Evolutionary conservation across 805 yeast species (phyloP), one percentile per base, ranked within the genome.

Genomic region (Spathaspora girioi): DNA sequence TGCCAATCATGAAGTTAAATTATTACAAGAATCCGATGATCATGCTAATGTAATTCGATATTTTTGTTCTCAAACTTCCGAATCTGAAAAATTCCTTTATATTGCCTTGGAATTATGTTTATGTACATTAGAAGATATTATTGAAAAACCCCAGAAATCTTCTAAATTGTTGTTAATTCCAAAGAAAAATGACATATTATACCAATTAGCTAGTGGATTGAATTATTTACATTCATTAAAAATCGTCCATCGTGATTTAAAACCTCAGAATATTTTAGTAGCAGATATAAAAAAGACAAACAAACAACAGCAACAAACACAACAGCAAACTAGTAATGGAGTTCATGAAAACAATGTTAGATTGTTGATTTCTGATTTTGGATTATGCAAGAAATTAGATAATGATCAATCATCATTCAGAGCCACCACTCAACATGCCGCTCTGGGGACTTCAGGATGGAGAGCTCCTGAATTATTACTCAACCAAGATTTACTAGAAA

Each of bases 371-470:
- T 91, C 97, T 0, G 99, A 94, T 68, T 94, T 94, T 71, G 99
- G 99, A 0, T 78, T 94, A 8, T 94, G 99, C 65, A 92, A 93
- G 64, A 88, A 87, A 62, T 71, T 94, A 48, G 99, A 94, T 55
- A 82, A 84, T 14, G 98, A 91, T 59, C 97, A 94, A 67, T 87
- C 96, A 1, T 89, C 97, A 1, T 93, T 93, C 67, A 79, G 93
- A 55, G 96, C 97, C 0, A 93, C 97, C 0, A 86, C 94, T 0
- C 91, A 89, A 32, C 85, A 90, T 60, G 96, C 96, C 17, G 96
- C 97, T 0, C 70, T 70, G 54, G 99, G 99, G 1, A 94, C 99
- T 0, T 82, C 94, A 3, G 99, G 99, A 2, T 94, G 99, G 99
- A 80, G 97, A 59, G 98, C 99, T 0, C 99, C 99, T 0, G 99